These are phyloP conservation scores for Verbascum thapsus DNA, from an alignment of 257 asterid species.

Conservation along the genomic window DNA sequence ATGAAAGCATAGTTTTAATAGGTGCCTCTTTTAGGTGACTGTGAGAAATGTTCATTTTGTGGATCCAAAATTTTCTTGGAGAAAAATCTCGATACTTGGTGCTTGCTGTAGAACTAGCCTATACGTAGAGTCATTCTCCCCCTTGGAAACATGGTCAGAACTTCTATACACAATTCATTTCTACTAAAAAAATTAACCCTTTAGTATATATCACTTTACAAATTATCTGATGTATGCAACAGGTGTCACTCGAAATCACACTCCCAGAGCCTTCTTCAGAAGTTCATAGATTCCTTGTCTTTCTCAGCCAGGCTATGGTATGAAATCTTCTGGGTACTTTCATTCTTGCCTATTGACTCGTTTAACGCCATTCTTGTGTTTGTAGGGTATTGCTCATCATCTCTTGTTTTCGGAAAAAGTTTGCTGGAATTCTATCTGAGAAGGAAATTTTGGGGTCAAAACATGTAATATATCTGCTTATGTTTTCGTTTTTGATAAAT, in stretches of 20 bases:
- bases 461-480: constrained; percentile 53
- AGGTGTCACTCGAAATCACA: constrained; percentile 60
- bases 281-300: constrained; percentile 64
- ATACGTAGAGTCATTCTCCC: constrained; percentile 78
- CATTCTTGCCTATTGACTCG: constrained; percentile 21
- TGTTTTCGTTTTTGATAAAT: not conserved
- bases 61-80: constrained; percentile 77
- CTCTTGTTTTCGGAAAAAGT: constrained; percentile 63
- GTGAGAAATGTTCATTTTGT: constrained; percentile 76
- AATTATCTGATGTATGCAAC: constrained; percentile 32
- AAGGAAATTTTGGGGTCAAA: constrained; percentile 81
- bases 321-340: constrained; percentile 3
- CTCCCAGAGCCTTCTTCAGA: constrained; percentile 60
- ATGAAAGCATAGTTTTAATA: constrained; percentile 6
- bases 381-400: constrained; percentile 79
- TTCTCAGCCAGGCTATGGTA: constrained; percentile 87
- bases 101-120: constrained; percentile 75
- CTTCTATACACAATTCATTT: constrained; percentile 27
- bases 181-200: not conserved
- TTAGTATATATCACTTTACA: constrained; percentile 25
- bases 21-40: constrained; percentile 57
- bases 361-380: constrained; percentile 33
- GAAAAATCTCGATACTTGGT: constrained; percentile 74
- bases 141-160: constrained; percentile 66
- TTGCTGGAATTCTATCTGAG: constrained; percentile 61